These are phyloP conservation scores for Pochonia chlamydosporia DNA, from an alignment of 2,329 filamentous ascomycete genomes.

Conservation along the genomic window DNA sequence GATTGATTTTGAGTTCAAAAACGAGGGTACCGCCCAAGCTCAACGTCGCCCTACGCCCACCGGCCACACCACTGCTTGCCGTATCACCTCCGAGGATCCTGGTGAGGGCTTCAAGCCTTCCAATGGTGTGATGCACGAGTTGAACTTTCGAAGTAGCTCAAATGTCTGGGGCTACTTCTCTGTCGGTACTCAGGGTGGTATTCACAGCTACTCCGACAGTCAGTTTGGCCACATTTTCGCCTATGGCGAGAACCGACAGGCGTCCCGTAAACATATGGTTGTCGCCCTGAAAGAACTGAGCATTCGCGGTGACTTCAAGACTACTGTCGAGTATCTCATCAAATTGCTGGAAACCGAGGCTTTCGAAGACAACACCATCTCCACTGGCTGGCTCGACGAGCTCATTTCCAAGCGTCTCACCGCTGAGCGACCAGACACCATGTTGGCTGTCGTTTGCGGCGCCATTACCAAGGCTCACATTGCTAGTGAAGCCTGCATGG, in stretches of 20 bases:
- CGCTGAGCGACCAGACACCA: constrained; percentile 88
- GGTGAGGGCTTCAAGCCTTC: constrained; percentile 99
- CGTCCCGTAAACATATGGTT: constrained; percentile 98
- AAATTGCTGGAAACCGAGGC: constrained; percentile 97
- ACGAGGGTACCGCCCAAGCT: constrained; percentile 71
- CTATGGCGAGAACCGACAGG: constrained; percentile 93
- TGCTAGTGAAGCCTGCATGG: constrained; percentile 83
- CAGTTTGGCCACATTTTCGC: constrained; percentile 99
- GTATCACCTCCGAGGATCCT: constrained; percentile 98
- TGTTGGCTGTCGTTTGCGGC: constrained; percentile 91
- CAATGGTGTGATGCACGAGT: constrained; percentile 96
- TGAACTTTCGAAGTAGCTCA: constrained; percentile 97
- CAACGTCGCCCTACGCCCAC: constrained; percentile 90
- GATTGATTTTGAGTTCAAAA: constrained; percentile 96
- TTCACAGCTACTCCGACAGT: constrained; percentile 98
- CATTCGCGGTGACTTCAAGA: constrained; percentile 98
- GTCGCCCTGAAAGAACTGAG: constrained; percentile 97
- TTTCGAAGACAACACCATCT: constrained; percentile 98
- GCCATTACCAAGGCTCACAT: constrained; percentile 92
- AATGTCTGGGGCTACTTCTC: constrained; percentile 99
- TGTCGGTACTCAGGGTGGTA: constrained; percentile 90
- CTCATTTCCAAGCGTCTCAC: constrained; percentile 97
- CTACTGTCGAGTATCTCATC: constrained; percentile 97
- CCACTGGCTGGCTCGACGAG: constrained; percentile 97
- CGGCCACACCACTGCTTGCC: constrained; percentile 95